These are phyloP conservation scores for Fraxinus velutina DNA, from an alignment of 305 asterid species.

Conservation along the genomic window DNA sequence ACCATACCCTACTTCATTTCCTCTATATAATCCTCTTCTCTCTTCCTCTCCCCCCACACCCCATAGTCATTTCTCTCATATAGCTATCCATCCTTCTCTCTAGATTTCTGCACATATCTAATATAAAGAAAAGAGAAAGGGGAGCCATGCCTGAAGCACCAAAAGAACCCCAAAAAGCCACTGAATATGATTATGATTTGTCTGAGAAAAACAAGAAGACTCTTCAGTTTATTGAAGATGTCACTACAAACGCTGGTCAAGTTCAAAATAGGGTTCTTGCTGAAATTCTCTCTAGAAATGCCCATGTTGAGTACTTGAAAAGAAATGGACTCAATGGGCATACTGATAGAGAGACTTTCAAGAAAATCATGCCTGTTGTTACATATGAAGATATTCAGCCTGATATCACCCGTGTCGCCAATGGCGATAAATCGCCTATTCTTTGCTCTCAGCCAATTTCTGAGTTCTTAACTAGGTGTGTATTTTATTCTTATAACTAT, in stretches of 20 bases:
- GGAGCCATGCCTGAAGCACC: slow-evolving; percentile 59
- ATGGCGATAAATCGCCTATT: slow-evolving; percentile 63
- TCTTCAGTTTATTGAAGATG: slow-evolving; percentile 65
- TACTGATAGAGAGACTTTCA: slow-evolving; percentile 49
- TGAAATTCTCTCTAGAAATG: slow-evolving; percentile 59
- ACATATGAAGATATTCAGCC: slow-evolving; percentile 62
- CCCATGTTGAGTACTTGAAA: slow-evolving; percentile 53
- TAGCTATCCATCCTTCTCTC: not conserved
- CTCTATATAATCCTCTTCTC: slow-evolving; percentile 42
- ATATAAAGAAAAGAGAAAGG: not conserved
- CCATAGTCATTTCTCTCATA: slow-evolving; percentile 15
- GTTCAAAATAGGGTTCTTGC: slow-evolving; percentile 50
- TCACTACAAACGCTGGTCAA: slow-evolving; percentile 50
- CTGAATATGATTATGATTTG: slow-evolving; percentile 13
- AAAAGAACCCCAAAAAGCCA: slow-evolving; percentile 17
- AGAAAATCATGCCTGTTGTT: slow-evolving; percentile 57
- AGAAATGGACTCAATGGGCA: slow-evolving; percentile 49
- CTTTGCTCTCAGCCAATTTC: slow-evolving; percentile 65
- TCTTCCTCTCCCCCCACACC: slow-evolving; percentile 27
- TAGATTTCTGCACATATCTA: not conserved
- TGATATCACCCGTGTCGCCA: slow-evolving; percentile 66
- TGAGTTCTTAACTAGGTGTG: slow-evolving; percentile 73
- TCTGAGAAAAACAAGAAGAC: slow-evolving; percentile 38
- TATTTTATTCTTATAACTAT: not conserved
- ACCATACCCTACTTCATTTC: not conserved